Evolutionary conservation across 139 green algal species (phyloP).

Genomic region (Chlorella sp.): DNA sequence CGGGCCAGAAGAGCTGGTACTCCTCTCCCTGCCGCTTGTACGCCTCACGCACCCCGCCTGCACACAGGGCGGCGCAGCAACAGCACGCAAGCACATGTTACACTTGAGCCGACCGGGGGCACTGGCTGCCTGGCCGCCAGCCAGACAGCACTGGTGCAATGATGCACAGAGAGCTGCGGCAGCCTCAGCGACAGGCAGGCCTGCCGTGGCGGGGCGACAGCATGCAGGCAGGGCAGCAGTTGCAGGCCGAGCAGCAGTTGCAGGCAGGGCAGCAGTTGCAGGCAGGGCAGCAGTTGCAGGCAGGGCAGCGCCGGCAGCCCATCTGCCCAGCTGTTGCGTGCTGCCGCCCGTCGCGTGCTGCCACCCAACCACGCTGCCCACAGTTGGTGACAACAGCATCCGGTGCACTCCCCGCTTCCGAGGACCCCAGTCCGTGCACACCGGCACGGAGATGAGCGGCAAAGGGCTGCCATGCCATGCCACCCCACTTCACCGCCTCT

Average conservation of each 20-base stretch:
- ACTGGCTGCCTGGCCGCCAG: no score
- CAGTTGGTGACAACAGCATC: no score
- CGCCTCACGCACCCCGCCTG: constrained; percentile 84
- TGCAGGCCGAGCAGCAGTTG: not conserved
- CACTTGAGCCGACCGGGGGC: no score
- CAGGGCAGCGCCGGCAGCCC: not conserved
- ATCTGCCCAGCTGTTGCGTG: no score
- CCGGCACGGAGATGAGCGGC: not conserved
- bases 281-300: not conserved
- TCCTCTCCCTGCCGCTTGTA: constrained; percentile 83
- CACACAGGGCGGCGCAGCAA: constrained; percentile 59
- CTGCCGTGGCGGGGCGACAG: no score
- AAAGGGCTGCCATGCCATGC: no score
- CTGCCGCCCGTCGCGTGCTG: no score
- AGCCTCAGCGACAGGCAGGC: not conserved
- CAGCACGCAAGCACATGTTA: not conserved
- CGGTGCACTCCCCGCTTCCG: not conserved
- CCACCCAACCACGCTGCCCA: no score
- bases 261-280: not conserved
- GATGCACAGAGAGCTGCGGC: not conserved
- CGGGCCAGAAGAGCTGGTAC: constrained; percentile 95
- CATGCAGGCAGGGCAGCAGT: no score
- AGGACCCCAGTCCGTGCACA: no score
- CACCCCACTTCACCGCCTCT: no score
- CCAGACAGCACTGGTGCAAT: no score